Conservation (phyloP, 257 asterid species). For the Solanum sejunctum region DNA sequence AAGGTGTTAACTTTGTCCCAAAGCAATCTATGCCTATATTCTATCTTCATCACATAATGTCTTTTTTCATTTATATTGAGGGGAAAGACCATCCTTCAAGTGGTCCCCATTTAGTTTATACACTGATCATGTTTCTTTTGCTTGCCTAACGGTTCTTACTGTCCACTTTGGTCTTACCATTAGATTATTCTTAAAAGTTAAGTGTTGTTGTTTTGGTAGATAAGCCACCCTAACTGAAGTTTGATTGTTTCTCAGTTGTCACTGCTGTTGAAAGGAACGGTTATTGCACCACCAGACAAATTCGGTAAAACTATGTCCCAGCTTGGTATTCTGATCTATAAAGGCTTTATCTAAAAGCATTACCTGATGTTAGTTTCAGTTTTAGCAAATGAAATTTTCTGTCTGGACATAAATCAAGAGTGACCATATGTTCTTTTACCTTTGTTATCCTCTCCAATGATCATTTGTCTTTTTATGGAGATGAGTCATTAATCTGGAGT, state of each 20-base stretch:
- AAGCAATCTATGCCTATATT: constrained; percentile 1
- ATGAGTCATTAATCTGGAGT: not conserved
- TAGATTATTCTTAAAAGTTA: not conserved
- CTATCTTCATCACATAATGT: not conserved
- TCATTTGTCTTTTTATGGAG: not conserved
- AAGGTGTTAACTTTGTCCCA: constrained; percentile 37
- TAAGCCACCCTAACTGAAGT: constrained; percentile 13
- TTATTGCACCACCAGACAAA: constrained; percentile 95
- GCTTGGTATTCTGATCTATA: not conserved
- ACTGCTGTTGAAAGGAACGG: constrained; percentile 88
- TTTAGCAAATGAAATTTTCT: not conserved
- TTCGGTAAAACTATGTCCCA: constrained; percentile 43
- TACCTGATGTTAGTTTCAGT: not conserved
- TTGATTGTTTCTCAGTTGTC: constrained; percentile 52
- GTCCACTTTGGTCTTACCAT: not conserved
- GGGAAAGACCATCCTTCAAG: not conserved
- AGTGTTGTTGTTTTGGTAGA: not conserved
- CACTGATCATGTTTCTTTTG: not conserved
- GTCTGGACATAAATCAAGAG: not conserved
- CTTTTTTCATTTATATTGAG: not conserved
- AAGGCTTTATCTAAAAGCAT: not conserved
- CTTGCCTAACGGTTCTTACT: not conserved
- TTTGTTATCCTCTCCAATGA: not conserved
- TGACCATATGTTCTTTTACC: not conserved
- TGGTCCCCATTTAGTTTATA: not conserved